phyloP scores from a whole-genome alignment of 345 rosid species.

The Arabidopsis suecica region DNA sequence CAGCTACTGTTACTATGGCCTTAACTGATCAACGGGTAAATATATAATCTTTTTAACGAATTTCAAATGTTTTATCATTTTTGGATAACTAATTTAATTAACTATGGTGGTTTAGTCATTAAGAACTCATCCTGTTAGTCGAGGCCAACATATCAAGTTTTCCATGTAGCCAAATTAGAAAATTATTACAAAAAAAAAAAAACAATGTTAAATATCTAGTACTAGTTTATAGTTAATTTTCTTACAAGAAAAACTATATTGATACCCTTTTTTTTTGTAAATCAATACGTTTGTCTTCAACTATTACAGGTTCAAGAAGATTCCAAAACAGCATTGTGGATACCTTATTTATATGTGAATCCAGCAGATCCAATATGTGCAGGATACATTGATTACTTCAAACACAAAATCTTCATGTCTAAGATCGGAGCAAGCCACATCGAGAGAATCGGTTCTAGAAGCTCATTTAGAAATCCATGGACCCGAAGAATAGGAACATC shows the following conservation, averaged over 20 bases:
- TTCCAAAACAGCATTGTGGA: slow-evolving; percentile 49
- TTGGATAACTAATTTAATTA: no score
- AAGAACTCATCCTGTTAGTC: no score
- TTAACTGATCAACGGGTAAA: background rate
- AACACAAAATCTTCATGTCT: slow-evolving; percentile 57
- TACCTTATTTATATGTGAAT: slow-evolving; percentile 59
- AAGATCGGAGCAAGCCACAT: slow-evolving; percentile 52
- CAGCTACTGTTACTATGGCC: background rate
- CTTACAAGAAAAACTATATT: no score
- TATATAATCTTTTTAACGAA: background rate
- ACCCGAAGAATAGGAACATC: slow-evolving; percentile 5
- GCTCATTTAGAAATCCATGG: slow-evolving; percentile 49
- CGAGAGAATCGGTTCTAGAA: slow-evolving; percentile 46
- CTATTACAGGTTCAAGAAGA: slow-evolving; percentile 16
- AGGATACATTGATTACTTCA: slow-evolving; percentile 63
- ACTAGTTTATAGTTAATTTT: no score
- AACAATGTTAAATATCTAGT: no score
- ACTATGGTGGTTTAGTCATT: no score
- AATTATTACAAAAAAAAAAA: no score
- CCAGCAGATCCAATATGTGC: slow-evolving; percentile 57
- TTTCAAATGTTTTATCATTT: no score
- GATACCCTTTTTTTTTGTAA: no score
- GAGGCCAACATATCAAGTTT: no score
- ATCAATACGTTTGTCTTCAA: background rate
- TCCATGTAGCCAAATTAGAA: no score